Percentiles rank a stretch among this genome's conserved stretches.
phyloP scores from a whole-genome alignment of 1,139 yeast species.

The Suhomyces yuchorum region DNA sequence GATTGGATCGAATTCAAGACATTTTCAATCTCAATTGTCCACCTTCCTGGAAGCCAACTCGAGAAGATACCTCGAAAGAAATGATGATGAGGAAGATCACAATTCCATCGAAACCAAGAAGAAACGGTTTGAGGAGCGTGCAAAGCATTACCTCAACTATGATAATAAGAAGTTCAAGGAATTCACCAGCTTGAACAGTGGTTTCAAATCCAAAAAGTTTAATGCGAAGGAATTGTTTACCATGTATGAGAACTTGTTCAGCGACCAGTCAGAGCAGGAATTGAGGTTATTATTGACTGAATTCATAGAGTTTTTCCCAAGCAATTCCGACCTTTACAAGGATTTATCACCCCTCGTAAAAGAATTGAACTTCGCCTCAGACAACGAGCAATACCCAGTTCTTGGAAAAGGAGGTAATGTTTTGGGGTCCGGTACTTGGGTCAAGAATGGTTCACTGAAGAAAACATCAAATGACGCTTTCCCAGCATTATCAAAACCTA shows the following conservation, averaged over 20 bases:
- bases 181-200: conserved; percentile 53
- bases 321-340: conserved; percentile 30
- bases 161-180: conserved; percentile 47
- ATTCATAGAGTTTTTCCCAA: conserved; percentile 55
- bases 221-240: conserved; percentile 51
- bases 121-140: conserved; percentile 79
- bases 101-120: conserved; percentile 56
- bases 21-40: conserved; percentile 69
- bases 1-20: conserved; percentile 44
- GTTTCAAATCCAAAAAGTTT: conserved; percentile 49
- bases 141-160: conserved; percentile 71
- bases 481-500: conserved; percentile 54
- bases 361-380: conserved; percentile 24
- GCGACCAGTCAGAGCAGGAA: conserved; percentile 44
- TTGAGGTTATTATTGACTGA: conserved; percentile 57
- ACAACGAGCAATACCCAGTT: conserved; percentile 34
- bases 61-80: conserved; percentile 16
- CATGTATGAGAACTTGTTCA: conserved; percentile 57
- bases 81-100: conserved; percentile 30
- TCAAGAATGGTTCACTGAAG: conserved; percentile 18
- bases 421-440: conserved; percentile 30
- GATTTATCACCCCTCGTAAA: conserved; percentile 29
- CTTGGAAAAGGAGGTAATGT: conserved; percentile 25
- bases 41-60: conserved; percentile 44
- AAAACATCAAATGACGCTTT: conserved; percentile 41